Evolutionary conservation across 371 early-diverging fungal genomes (phyloP).

Genomic region (Dinochytrium kinnereticum): DNA sequence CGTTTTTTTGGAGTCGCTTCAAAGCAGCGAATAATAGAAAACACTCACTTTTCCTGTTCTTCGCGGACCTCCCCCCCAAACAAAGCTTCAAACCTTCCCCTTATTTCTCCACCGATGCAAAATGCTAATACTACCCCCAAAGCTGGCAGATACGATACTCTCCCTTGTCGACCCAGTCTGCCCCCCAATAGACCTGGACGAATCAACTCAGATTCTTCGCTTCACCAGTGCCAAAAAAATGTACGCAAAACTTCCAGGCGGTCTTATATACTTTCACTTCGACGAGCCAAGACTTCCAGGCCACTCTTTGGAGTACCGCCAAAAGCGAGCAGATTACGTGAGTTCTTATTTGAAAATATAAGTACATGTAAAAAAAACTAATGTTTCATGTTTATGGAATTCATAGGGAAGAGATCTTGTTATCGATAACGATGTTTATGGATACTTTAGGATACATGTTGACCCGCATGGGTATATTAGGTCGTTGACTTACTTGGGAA

Average conservation of each 20-base stretch:
- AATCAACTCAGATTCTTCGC: slow-evolving; percentile 24
- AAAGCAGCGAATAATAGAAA: no score
- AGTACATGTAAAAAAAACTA: not conserved
- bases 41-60: no score
- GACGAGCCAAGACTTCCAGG: slow-evolving; percentile 45
- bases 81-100: no score
- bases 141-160: slow-evolving; percentile 47
- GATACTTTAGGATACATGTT: slow-evolving; percentile 52
- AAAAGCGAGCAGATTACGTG: slow-evolving; percentile 36
- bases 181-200: slow-evolving; percentile 23
- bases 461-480: slow-evolving; percentile 48
- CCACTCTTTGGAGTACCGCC: slow-evolving; percentile 41
- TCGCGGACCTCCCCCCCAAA: no score
- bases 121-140: not conserved
- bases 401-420: slow-evolving; percentile 51
- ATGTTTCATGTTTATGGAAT: not conserved
- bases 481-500: slow-evolving; percentile 51
- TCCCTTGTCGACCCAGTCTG: slow-evolving; percentile 47
- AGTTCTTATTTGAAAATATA: not conserved
- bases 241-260: slow-evolving; percentile 39
- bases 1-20: not conserved
- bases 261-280: slow-evolving; percentile 48
- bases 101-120: no score
- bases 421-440: slow-evolving; percentile 32
- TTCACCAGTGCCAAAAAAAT: slow-evolving; percentile 46